phyloP scores from a whole-genome alignment of 148 eudicot species.

The Rhododendron mucronatum region DNA sequence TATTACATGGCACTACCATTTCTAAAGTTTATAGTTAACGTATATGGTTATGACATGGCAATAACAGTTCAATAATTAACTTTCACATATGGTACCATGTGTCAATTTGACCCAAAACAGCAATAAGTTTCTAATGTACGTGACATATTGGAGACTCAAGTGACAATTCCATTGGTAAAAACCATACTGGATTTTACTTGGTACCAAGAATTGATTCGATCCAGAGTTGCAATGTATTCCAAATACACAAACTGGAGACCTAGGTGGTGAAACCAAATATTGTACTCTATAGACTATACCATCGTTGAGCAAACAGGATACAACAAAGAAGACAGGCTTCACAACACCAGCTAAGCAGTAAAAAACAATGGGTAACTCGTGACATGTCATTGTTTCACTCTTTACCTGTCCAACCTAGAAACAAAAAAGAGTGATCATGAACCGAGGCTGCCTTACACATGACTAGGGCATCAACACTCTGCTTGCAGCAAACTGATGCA shows the following conservation, averaged over 20 bases:
- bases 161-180: background rate
- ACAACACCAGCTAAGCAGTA: background rate
- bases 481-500: conserved; percentile 1
- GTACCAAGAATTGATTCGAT: background rate
- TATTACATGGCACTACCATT: background rate
- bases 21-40: background rate
- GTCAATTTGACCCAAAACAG: background rate
- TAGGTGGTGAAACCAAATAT: background rate
- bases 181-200: background rate
- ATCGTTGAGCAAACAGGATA: background rate
- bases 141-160: background rate
- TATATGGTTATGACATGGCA: background rate
- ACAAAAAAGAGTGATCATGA: background rate
- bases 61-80: background rate
- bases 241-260: background rate
- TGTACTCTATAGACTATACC: background rate
- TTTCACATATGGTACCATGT: background rate
- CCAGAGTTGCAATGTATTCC: background rate
- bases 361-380: background rate
- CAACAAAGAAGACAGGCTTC: background rate
- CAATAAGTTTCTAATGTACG: background rate
- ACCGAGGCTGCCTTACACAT: background rate
- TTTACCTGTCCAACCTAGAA: background rate
- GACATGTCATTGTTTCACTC: background rate
- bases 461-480: background rate